Evolutionary conservation across 495 filamentous ascomycete genomes (phyloP).

Genomic region (Thermothielavioides terrestris): DNA sequence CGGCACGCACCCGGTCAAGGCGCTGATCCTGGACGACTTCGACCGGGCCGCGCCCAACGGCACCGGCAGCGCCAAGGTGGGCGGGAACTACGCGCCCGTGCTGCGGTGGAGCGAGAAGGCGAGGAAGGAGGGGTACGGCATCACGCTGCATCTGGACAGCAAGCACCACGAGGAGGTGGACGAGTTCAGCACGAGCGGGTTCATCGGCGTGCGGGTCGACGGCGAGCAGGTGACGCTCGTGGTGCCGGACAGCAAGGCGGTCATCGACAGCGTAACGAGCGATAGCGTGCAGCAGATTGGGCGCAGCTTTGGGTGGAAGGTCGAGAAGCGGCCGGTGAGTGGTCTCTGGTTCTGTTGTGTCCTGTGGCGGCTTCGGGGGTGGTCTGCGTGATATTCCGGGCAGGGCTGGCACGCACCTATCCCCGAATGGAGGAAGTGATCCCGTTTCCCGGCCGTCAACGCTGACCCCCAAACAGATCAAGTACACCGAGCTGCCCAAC

Average conservation of each 20-base stretch:
- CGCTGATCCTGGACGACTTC: slow-evolving; percentile 68
- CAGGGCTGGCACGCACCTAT: too few species aligned
- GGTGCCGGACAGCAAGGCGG: slow-evolving; percentile 68
- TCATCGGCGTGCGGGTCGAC: slow-evolving; percentile 62
- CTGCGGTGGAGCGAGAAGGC: slow-evolving; percentile 71
- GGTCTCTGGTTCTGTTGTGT: too few species aligned
- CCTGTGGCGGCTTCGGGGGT: too few species aligned
- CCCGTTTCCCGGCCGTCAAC: neutral
- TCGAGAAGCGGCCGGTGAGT: slow-evolving; percentile 51
- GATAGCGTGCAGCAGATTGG: slow-evolving; percentile 62
- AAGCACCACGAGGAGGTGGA: slow-evolving; percentile 70
- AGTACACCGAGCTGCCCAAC: slow-evolving; percentile 63
- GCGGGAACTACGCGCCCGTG: slow-evolving; percentile 79
- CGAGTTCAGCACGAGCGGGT: slow-evolving; percentile 83
- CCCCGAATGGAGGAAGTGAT: too few species aligned
- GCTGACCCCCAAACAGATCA: slow-evolving; percentile 42
- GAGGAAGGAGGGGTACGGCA: slow-evolving; percentile 62
- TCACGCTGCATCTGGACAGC: slow-evolving; percentile 82
- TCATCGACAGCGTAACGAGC: slow-evolving; percentile 76
- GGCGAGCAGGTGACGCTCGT: slow-evolving; percentile 58
- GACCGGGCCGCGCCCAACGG: slow-evolving; percentile 68
- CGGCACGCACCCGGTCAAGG: slow-evolving; percentile 70
- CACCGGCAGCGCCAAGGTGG: slow-evolving; percentile 64
- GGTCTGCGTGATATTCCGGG: too few species aligned
- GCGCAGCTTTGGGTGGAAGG: slow-evolving; percentile 54